phyloP scores from a whole-genome alignment of 306 rosid genomes.

The Hylodesmum podocarpum region DNA sequence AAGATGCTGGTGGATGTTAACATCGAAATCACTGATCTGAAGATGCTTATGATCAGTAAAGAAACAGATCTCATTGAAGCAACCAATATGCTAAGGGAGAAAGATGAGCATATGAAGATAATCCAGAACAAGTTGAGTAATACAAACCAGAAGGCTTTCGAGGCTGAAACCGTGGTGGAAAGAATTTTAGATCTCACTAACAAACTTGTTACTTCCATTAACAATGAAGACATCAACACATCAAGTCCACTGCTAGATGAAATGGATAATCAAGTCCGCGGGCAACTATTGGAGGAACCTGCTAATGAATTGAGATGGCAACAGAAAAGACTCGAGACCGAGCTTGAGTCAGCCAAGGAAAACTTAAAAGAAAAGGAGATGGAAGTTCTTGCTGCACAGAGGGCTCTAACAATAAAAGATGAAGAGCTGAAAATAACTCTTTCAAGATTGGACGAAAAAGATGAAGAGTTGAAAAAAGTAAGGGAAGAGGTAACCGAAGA shows the following conservation, averaged over 20 bases:
- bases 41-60: constrained; percentile 60
- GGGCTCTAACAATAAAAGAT: constrained; percentile 67
- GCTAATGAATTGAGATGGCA: constrained; percentile 45
- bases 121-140: constrained; percentile 54
- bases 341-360: constrained; percentile 65
- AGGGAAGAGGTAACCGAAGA: constrained; percentile 56
- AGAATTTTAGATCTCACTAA: constrained; percentile 70
- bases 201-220: constrained; percentile 59
- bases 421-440: constrained; percentile 73
- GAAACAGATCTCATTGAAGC: constrained; percentile 79
- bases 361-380: constrained; percentile 66
- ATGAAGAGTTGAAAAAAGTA: constrained; percentile 51
- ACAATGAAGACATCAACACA: constrained; percentile 42
- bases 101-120: constrained; percentile 62
- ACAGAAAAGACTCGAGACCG: constrained; percentile 60
- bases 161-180: constrained; percentile 73
- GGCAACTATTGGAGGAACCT: constrained; percentile 47
- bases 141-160: constrained; percentile 58
- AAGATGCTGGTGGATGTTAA: constrained; percentile 58
- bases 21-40: constrained; percentile 70
- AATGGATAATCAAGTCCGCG: constrained; percentile 33
- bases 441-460: constrained; percentile 61
- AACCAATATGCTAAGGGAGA: constrained; percentile 67
- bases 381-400: constrained; percentile 70
- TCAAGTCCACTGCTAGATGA: constrained; percentile 24